phyloP scores from a whole-genome alignment of 306 rosid species.

The Neltuma alba region DNA sequence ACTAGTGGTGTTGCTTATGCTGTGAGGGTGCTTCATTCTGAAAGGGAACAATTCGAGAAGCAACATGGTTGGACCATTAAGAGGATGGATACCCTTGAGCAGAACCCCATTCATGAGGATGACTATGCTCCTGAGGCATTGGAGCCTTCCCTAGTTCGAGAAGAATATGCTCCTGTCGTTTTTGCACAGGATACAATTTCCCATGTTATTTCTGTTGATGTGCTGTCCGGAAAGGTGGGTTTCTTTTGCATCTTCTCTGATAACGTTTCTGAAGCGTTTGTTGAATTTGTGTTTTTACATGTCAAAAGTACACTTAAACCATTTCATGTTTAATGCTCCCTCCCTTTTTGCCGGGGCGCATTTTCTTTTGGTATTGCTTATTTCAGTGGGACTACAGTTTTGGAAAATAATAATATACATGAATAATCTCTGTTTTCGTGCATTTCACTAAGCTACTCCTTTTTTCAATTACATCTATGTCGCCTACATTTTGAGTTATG shows the following conservation, averaged over 20 bases:
- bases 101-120: conserved; percentile 75
- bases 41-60: conserved; percentile 92
- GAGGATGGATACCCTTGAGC: conserved; percentile 86
- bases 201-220: conserved; percentile 83
- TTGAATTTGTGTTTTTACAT: conserved; percentile 2
- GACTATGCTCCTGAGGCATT: conserved; percentile 69
- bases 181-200: conserved; percentile 95
- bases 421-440: conserved; percentile 15
- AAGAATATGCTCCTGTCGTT: conserved; percentile 98
- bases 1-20: conserved; percentile 99
- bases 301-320: background rate
- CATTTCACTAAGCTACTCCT: background rate
- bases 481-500: background rate
- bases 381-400: background rate
- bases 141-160: conserved; percentile 77
- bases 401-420: background rate
- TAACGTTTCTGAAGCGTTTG: conserved; percentile 7
- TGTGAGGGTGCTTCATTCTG: conserved; percentile 94
- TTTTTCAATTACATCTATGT: background rate
- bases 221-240: conserved; percentile 85
- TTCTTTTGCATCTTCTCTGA: conserved; percentile 34
- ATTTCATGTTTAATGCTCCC: background rate
- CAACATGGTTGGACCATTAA: conserved; percentile 98
- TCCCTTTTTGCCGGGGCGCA: background rate
- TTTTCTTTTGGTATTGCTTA: background rate